These are phyloP conservation scores for Oryza rufipogon DNA, from an alignment of 176 grass and related monocot species.

Conservation along the genomic window DNA sequence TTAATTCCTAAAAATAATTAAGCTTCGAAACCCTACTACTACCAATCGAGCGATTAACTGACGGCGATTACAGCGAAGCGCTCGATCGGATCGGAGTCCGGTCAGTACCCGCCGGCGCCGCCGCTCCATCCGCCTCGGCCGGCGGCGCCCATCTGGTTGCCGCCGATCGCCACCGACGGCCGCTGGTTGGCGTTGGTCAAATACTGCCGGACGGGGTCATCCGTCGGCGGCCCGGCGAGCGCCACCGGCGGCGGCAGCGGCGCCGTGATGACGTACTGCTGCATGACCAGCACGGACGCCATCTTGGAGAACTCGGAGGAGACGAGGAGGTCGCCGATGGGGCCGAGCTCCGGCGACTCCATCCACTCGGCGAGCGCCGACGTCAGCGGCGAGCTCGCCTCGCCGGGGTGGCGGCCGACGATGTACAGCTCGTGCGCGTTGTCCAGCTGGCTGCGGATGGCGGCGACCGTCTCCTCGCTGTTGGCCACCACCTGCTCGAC, in stretches of 20 bases:
- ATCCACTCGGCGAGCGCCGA: constrained; percentile 59
- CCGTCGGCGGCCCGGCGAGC: not conserved
- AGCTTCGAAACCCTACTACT: not conserved
- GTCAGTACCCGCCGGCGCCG: constrained; percentile 27
- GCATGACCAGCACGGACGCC: constrained; percentile 62
- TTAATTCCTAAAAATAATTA: constrained; percentile 7
- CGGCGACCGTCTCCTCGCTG: constrained; percentile 60
- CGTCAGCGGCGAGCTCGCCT: constrained; percentile 49
- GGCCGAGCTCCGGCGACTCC: constrained; percentile 71
- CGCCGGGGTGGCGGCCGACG: constrained; percentile 56
- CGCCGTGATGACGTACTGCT: constrained; percentile 57
- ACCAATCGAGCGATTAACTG: not conserved
- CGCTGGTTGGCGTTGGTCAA: constrained; percentile 54
- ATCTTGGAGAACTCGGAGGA: constrained; percentile 46
- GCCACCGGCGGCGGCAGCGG: not conserved
- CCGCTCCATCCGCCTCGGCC: constrained; percentile 30
- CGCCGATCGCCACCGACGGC: not conserved
- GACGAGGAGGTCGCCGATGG: constrained; percentile 68
- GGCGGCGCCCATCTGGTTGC: constrained; percentile 16
- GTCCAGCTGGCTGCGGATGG: constrained; percentile 51
- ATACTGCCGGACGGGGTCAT: constrained; percentile 51
- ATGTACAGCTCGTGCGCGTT: constrained; percentile 58
- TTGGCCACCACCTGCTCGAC: constrained; percentile 61
- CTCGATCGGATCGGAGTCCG: not conserved
- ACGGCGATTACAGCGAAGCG: not conserved